Evolutionary conservation across 2,329 filamentous ascomycete genomes (phyloP).

Genomic region (Pyricularia sp.): DNA sequence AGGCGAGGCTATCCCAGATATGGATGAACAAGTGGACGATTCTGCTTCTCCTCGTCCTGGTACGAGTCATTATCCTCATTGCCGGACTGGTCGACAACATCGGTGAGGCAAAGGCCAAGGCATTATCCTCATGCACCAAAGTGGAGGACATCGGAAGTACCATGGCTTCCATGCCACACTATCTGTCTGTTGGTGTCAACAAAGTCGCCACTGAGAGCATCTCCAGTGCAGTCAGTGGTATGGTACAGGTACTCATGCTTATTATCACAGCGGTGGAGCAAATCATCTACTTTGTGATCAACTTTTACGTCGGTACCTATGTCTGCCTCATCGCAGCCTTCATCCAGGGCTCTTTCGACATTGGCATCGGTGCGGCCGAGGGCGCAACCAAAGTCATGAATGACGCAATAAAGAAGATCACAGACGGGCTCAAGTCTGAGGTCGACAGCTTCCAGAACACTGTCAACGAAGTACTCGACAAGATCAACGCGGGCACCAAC

Average conservation of each 20-base stretch:
- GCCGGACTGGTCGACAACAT: slow-evolving; percentile 61
- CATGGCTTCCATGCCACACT: slow-evolving; percentile 97
- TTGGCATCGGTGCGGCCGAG: slow-evolving; percentile 33
- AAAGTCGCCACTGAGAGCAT: slow-evolving; percentile 68
- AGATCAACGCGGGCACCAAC: slow-evolving; percentile 39
- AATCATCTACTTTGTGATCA: slow-evolving; percentile 83
- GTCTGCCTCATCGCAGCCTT: slow-evolving; percentile 78
- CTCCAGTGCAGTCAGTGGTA: slow-evolving; percentile 63
- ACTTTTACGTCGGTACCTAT: slow-evolving; percentile 82
- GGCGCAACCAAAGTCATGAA: slow-evolving; percentile 34
- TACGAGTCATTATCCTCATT: slow-evolving; percentile 66
- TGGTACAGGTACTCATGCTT: slow-evolving; percentile 68
- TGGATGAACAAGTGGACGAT: slow-evolving; percentile 98
- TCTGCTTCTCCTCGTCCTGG: slow-evolving; percentile 72
- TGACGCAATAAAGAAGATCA: slow-evolving; percentile 35
- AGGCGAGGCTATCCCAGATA: slow-evolving; percentile 80
- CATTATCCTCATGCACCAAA: slow-evolving; percentile 76
- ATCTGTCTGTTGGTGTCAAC: slow-evolving; percentile 81
- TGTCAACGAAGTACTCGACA: slow-evolving; percentile 5
- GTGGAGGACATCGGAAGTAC: slow-evolving; percentile 88
- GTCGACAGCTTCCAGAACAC: slow-evolving; percentile 23
- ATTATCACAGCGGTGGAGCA: slow-evolving; percentile 73
- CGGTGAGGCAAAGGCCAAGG: slow-evolving; percentile 62
- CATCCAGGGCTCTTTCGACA: slow-evolving; percentile 64
- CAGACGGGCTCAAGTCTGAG: slow-evolving; percentile 41